Evolutionary conservation across 2,329 filamentous ascomycete species (phyloP).

Genomic region (Cercospora janseana): DNA sequence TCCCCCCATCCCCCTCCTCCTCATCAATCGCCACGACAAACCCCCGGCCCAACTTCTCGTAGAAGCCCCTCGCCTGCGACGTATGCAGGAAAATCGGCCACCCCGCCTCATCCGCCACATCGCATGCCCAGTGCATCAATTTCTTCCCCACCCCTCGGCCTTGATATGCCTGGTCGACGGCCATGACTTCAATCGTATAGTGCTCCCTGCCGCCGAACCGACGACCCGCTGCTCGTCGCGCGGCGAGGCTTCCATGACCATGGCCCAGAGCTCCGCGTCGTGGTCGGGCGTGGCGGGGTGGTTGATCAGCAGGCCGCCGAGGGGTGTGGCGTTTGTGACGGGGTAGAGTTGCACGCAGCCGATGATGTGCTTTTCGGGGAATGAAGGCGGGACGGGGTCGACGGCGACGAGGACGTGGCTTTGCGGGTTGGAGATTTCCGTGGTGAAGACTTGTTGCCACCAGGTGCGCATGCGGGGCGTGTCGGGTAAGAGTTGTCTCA

Average conservation of each 20-base stretch:
- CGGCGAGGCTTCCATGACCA: conserved; percentile 5
- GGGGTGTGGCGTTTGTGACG: conserved; percentile 9
- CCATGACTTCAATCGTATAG: conserved; percentile 27
- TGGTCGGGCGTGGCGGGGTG: conserved; percentile 25
- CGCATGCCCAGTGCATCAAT: conserved; percentile 24
- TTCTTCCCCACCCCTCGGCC: conserved; percentile 24
- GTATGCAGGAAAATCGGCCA: conserved; percentile 28
- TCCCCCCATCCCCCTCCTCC: too few species aligned
- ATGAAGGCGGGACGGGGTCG: too few species aligned
- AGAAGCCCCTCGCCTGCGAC: conserved; percentile 20
- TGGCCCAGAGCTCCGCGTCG: conserved; percentile 13
- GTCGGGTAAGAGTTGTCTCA: conserved; percentile 25
- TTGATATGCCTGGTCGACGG: conserved; percentile 24
- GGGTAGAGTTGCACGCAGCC: conserved; percentile 22
- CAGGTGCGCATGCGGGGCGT: conserved; percentile 23
- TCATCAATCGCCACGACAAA: neutral
- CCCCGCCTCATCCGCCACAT: conserved; percentile 24
- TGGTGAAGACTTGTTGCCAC: conserved; percentile 25
- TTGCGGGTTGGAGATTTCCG: conserved; percentile 16
- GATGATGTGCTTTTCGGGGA: too few species aligned
- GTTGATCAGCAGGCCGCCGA: conserved; percentile 18
- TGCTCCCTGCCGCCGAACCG: neutral
- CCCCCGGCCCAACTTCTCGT: conserved; percentile 16
- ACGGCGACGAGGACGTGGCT: conserved; percentile 22
- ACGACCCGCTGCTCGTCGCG: conserved; percentile 7